Evolutionary conservation across 768 basidiomycete genomes (phyloP).

Genomic region (Pleurotus giganteus): DNA sequence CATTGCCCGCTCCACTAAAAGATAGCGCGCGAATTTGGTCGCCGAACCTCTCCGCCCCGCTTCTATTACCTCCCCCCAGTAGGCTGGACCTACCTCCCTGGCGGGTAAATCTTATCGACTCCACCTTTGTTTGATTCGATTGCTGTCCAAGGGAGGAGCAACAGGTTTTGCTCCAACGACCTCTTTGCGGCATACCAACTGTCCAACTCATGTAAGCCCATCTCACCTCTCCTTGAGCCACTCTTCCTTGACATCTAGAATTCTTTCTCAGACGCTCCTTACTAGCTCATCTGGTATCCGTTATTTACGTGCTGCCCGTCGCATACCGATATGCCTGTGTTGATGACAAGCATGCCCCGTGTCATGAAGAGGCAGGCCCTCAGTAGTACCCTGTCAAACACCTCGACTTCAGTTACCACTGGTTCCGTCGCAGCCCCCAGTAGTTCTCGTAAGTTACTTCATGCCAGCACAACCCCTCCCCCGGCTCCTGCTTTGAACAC

Average conservation of each 20-base stretch:
- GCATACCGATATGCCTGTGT: slow-evolving; percentile 2
- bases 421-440: neutral
- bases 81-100: slow-evolving; percentile 12
- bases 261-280: slow-evolving; percentile 7
- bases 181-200: slow-evolving; percentile 6
- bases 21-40: neutral
- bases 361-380: slow-evolving; percentile 7
- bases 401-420: neutral
- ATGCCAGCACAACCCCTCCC: neutral
- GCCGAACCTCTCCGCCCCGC: neutral
- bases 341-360: slow-evolving; percentile 8
- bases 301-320: neutral
- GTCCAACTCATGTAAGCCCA: slow-evolving; percentile 4
- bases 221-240: neutral
- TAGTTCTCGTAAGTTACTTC: slow-evolving; percentile 4
- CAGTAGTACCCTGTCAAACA: slow-evolving; percentile 4
- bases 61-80: slow-evolving; percentile 10
- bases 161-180: slow-evolving; percentile 8
- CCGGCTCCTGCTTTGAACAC: slow-evolving; percentile 1
- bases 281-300: neutral
- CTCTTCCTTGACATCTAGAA: neutral
- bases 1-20: neutral
- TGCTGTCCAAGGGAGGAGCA: slow-evolving; percentile 7
- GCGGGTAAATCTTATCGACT: slow-evolving; percentile 8
- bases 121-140: slow-evolving; percentile 7